Evolutionary conservation across 495 filamentous ascomycete species (phyloP).

Genomic region (Cladorrhinum samala): DNA sequence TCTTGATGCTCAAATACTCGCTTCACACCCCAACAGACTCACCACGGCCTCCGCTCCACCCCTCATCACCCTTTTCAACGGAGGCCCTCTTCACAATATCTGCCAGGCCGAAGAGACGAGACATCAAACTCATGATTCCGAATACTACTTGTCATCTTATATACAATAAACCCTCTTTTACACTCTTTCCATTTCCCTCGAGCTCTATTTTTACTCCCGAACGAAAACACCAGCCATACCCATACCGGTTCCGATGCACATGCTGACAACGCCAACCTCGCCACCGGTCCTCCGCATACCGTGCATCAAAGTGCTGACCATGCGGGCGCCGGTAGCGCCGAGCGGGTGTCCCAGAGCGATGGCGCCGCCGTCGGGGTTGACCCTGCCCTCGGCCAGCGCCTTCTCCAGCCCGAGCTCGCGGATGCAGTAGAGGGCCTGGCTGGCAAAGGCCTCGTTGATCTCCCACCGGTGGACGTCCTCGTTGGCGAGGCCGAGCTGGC

Average conservation of each 20-base stretch:
- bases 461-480: conserved; percentile 85
- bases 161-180: background rate
- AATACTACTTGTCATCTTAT: too few relatives aligned
- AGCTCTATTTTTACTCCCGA: conserved; percentile 52
- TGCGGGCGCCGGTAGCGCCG: conserved; percentile 82
- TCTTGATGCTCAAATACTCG: too few relatives aligned
- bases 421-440: conserved; percentile 77
- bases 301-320: conserved; percentile 69
- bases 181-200: background rate
- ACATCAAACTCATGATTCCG: too few relatives aligned
- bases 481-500: conserved; percentile 54
- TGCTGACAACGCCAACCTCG: conserved; percentile 68
- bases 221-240: conserved; percentile 80
- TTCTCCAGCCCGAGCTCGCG: conserved; percentile 63
- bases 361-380: conserved; percentile 90
- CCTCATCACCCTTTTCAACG: too few relatives aligned
- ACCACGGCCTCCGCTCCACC: too few relatives aligned
- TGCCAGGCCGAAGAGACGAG: too few relatives aligned
- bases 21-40: too few relatives aligned
- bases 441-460: conserved; percentile 94
- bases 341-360: conserved; percentile 91
- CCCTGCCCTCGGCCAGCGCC: conserved; percentile 53
- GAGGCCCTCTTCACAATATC: too few relatives aligned
- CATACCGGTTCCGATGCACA: conserved; percentile 74
- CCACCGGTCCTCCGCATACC: conserved; percentile 52